phyloP scores from a whole-genome alignment of 768 basidiomycete species.

The Phaeotremella skinneri region DNA sequence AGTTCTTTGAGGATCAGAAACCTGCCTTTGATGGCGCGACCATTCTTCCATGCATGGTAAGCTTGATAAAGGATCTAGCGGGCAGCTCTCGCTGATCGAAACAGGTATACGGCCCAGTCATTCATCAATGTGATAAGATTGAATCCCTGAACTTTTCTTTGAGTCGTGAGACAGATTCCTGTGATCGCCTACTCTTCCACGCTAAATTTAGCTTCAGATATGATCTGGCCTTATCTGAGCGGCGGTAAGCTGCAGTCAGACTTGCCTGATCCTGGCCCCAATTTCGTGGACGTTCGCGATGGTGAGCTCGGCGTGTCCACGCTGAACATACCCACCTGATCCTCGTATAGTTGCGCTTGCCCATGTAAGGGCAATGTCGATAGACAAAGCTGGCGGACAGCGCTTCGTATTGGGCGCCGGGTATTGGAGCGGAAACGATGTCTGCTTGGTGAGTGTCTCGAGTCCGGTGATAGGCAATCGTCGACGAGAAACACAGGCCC shows the following conservation, averaged over 20 bases:
- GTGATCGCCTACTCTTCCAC: too few species aligned
- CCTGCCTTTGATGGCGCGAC: slow-evolving; percentile 31
- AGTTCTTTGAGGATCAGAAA: slow-evolving; percentile 25
- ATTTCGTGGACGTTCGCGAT: slow-evolving; percentile 38
- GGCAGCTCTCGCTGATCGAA: not conserved
- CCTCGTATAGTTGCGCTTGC: slow-evolving; percentile 57
- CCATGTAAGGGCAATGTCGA: slow-evolving; percentile 58
- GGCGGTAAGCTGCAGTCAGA: slow-evolving; percentile 34
- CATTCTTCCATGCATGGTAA: slow-evolving; percentile 28
- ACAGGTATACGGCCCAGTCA: slow-evolving; percentile 49
- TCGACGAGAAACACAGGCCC: too few species aligned
- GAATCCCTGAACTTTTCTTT: slow-evolving; percentile 50
- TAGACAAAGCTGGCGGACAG: slow-evolving; percentile 58
- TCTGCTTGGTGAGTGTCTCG: slow-evolving; percentile 22
- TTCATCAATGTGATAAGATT: slow-evolving; percentile 49
- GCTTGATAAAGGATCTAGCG: slow-evolving; percentile 3
- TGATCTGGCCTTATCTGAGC: slow-evolving; percentile 20
- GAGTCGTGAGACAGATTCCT: slow-evolving; percentile 5
- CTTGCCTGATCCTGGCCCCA: slow-evolving; percentile 20
- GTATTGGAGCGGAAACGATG: slow-evolving; percentile 31
- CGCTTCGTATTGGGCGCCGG: slow-evolving; percentile 57
- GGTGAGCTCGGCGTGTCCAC: slow-evolving; percentile 6
- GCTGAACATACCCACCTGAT: not conserved
- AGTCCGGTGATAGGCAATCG: too few species aligned
- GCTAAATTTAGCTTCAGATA: slow-evolving; percentile 9